Conservation (phyloP, 495 filamentous ascomycete genomes). For the Penicillium salamii region DNA sequence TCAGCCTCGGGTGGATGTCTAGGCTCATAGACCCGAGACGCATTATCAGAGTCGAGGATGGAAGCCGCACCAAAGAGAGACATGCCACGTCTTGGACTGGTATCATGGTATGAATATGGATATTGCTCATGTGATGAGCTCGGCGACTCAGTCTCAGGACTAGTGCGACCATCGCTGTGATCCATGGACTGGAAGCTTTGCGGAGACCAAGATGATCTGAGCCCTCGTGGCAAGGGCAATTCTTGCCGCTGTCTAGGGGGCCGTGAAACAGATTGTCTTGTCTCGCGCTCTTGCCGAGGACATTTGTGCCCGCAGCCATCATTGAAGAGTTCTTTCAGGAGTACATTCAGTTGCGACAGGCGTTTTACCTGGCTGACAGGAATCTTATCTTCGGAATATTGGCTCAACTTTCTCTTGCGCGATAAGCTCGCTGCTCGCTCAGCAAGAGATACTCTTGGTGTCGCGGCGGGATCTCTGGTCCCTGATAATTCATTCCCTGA, state of each 20-base stretch:
- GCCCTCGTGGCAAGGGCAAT: neutral
- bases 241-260: neutral
- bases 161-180: neutral
- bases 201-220: neutral
- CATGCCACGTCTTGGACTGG: neutral
- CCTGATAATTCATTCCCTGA: conserved; percentile 3
- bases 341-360: conserved; percentile 2
- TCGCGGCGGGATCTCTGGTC: neutral
- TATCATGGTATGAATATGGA: neutral
- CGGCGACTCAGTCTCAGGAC: neutral
- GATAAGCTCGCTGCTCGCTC: neutral
- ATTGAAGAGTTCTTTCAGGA: conserved; percentile 1
- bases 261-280: neutral
- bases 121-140: neutral
- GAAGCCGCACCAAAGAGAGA: neutral
- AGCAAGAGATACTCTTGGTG: neutral
- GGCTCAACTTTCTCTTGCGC: conserved; percentile 1
- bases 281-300: neutral
- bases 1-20: neutral
- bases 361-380: conserved; percentile 3
- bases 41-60: neutral
- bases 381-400: neutral
- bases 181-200: conserved; percentile 5
- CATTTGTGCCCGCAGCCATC: neutral
- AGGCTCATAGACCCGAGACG: neutral